Percentiles rank a stretch among this genome's conserved stretches.
phyloP scores from a whole-genome alignment of 176 grass and related monocot genomes.

The Elaeis guineensis region DNA sequence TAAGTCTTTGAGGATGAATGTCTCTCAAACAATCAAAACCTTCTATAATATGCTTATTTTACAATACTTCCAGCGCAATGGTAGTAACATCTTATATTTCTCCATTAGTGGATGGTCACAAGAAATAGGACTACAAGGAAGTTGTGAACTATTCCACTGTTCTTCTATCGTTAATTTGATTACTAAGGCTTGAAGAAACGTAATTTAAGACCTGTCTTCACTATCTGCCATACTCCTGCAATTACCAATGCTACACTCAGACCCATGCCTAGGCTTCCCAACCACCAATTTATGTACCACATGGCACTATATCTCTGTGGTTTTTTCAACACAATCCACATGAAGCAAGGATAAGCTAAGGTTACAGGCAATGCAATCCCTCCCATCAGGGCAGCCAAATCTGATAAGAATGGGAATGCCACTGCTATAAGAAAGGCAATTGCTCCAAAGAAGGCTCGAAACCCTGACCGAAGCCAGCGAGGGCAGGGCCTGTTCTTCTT shows the following conservation, averaged over 20 bases:
- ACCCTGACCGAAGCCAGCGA: constrained; percentile 46
- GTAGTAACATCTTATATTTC: too few species aligned
- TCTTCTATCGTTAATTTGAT: background rate
- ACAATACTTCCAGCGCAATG: too few species aligned
- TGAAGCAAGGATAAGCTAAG: constrained; percentile 86
- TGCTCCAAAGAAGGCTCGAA: constrained; percentile 49
- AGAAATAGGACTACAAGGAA: background rate
- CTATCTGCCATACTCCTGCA: constrained; percentile 58
- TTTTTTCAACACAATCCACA: constrained; percentile 87
- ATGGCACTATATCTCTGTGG: constrained; percentile 32
- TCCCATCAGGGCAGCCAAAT: constrained; percentile 57
- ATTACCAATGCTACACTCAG: constrained; percentile 54
- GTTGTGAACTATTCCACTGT: background rate
- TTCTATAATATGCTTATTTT: too few species aligned
- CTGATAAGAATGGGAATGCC: constrained; percentile 74
- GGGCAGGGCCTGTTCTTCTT: constrained; percentile 78
- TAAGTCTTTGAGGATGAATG: too few species aligned
- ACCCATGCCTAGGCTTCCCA: constrained; percentile 56
- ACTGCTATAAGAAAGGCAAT: constrained; percentile 51
- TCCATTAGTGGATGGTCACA: too few species aligned
- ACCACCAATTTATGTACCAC: constrained; percentile 70
- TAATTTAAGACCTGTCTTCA: constrained; percentile 39
- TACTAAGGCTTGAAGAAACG: constrained; percentile 54
- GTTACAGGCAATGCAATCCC: constrained; percentile 78
- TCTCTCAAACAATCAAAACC: too few species aligned